phyloP scores from a whole-genome alignment of 768 basidiomycete species.

The Hemileccinum impolitum region DNA sequence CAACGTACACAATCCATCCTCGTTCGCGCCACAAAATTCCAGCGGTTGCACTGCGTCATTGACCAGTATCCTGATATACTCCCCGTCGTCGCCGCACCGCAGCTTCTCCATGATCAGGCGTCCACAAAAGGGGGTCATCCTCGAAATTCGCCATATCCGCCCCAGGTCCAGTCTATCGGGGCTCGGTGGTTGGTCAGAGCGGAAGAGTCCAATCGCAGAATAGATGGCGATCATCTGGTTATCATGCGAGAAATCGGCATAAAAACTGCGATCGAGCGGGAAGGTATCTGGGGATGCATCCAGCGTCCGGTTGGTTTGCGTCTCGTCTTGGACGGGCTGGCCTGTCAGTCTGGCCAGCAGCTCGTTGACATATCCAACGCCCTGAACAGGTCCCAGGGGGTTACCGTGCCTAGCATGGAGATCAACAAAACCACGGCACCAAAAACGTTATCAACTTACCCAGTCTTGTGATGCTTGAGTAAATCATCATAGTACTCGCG shows the following conservation, averaged over 20 bases:
- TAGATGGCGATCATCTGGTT: constrained; percentile 78
- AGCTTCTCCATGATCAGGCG: constrained; percentile 71
- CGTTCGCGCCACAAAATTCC: constrained; percentile 50
- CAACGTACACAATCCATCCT: constrained; percentile 59
- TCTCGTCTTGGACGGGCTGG: constrained; percentile 58
- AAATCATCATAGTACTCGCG: constrained; percentile 74
- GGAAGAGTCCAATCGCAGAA: constrained; percentile 49
- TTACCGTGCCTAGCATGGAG: constrained; percentile 56
- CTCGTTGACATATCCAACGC: constrained; percentile 85
- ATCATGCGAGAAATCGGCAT: constrained; percentile 84
- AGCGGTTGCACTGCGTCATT: constrained; percentile 66
- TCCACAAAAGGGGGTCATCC: constrained; percentile 68
- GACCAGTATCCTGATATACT: constrained; percentile 67
- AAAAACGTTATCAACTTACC: constrained; percentile 38
- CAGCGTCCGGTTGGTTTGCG: constrained; percentile 75
- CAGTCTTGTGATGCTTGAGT: constrained; percentile 75
- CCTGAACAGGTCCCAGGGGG: constrained; percentile 66
- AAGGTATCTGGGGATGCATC: constrained; percentile 63
- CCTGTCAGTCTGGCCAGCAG: constrained; percentile 73
- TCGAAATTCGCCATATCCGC: constrained; percentile 50
- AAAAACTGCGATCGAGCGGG: constrained; percentile 62
- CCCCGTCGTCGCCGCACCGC: constrained; percentile 36
- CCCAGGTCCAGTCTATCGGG: constrained; percentile 6
- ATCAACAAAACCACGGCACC: background rate
- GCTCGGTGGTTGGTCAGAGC: constrained; percentile 24